These are phyloP conservation scores for Backusella sp. DNA, from an alignment of 192 early-diverging fungal species.

Conservation along the genomic window DNA sequence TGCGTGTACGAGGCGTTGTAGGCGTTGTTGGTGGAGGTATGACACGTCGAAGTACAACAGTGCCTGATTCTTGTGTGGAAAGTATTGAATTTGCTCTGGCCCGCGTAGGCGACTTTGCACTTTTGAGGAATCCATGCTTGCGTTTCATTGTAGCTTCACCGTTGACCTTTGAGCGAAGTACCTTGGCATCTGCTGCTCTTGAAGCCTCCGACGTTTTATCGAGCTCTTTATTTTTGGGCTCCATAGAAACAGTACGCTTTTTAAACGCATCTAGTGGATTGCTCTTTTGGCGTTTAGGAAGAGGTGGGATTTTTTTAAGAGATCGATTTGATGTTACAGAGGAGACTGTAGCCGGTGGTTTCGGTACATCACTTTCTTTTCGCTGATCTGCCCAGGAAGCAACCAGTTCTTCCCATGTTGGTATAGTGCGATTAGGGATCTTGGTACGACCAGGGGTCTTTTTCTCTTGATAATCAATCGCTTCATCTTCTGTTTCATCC, in stretches of 20 bases:
- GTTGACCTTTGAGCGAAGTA: slow-evolving; percentile 10
- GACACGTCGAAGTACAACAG: slow-evolving; percentile 6
- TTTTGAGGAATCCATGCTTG: not conserved
- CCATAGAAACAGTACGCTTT: not conserved
- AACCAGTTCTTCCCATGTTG: not conserved
- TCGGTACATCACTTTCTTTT: not conserved
- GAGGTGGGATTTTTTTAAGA: not conserved
- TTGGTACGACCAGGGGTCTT: not conserved
- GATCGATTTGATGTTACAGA: not conserved
- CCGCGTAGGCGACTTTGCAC: slow-evolving; percentile 8
- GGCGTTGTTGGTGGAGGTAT: not conserved
- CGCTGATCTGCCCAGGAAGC: not conserved
- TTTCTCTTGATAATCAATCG: not conserved
- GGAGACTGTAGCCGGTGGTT: not conserved
- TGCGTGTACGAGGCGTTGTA: not conserved
- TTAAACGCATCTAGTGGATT: slow-evolving; percentile 2
- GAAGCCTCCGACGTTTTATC: not conserved
- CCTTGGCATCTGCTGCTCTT: not conserved
- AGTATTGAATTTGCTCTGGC: not conserved
- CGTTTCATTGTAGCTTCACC: slow-evolving; percentile 18
- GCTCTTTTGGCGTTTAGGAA: not conserved
- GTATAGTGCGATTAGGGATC: not conserved
- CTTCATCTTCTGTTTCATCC: slow-evolving; percentile 1
- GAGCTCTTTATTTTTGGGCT: not conserved
- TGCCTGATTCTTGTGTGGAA: not conserved